Evolutionary conservation across 2,329 filamentous ascomycete genomes (phyloP).

Genomic region (Tolypocladium tropicale): DNA sequence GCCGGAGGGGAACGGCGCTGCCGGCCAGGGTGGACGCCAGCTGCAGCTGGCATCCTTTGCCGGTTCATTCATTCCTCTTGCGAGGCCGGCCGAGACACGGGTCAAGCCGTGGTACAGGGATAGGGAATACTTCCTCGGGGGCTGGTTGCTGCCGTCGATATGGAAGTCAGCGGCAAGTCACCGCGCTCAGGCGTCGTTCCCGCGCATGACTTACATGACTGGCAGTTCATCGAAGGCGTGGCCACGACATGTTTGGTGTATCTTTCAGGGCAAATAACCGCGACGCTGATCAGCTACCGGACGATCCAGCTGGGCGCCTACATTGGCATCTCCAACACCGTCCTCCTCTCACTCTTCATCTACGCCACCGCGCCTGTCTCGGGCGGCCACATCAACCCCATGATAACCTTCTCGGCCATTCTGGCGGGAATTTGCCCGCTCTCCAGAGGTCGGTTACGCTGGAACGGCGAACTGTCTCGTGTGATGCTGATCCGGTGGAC

Average conservation of each 20-base stretch:
- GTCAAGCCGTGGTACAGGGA: slow-evolving; percentile 14
- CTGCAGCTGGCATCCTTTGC: background rate
- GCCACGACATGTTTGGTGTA: slow-evolving; percentile 18
- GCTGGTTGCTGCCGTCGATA: slow-evolving; percentile 13
- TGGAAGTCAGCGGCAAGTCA: slow-evolving; percentile 15
- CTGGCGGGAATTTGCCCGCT: slow-evolving; percentile 37
- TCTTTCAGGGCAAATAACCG: slow-evolving; percentile 18
- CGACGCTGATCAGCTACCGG: slow-evolving; percentile 16
- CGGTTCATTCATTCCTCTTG: background rate
- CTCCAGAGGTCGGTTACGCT: slow-evolving; percentile 21
- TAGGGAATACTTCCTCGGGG: slow-evolving; percentile 12
- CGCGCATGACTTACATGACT: background rate
- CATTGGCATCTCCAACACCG: slow-evolving; percentile 26
- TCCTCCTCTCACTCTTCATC: slow-evolving; percentile 36
- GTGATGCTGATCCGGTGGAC: slow-evolving; percentile 27
- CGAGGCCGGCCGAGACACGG: background rate
- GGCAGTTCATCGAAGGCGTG: slow-evolving; percentile 18
- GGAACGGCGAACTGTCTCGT: slow-evolving; percentile 35
- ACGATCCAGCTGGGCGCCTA: slow-evolving; percentile 17
- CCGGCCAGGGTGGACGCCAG: background rate
- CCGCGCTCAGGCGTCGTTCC: background rate
- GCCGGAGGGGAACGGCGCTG: background rate
- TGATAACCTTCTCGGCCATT: slow-evolving; percentile 42
- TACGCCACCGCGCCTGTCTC: slow-evolving; percentile 36
- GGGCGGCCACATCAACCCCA: slow-evolving; percentile 42